These are phyloP conservation scores for Ceratocystis albifundus DNA, from an alignment of 2,329 filamentous ascomycete species.

Conservation along the genomic window DNA sequence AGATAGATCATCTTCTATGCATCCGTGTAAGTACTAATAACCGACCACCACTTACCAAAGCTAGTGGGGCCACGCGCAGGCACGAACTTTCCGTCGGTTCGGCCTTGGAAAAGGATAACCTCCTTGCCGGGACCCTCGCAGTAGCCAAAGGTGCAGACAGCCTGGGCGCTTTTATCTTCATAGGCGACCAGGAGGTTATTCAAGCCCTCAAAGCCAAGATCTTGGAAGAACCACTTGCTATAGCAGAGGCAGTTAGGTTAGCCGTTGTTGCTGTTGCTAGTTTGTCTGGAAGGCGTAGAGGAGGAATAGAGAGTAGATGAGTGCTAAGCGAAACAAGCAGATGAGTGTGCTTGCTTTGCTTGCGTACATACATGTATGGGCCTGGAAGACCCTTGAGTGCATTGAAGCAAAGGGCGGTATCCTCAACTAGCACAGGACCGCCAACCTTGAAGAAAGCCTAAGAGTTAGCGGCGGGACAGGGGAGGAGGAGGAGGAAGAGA, in stretches of 20 bases:
- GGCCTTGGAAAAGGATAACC: constrained; percentile 80
- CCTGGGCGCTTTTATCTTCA: constrained; percentile 79
- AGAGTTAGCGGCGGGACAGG: neutral
- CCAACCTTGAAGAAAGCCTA: constrained; percentile 44
- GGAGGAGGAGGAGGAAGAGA: no score
- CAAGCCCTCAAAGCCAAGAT: constrained; percentile 69
- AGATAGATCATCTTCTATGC: neutral
- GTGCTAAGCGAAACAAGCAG: no score
- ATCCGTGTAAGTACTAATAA: neutral
- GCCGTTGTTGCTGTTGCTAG: no score
- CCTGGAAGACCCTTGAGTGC: constrained; percentile 85
- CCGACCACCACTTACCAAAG: constrained; percentile 54
- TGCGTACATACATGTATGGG: constrained; percentile 98
- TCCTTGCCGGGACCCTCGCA: constrained; percentile 73
- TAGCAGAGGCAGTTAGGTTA: neutral
- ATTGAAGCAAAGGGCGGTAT: constrained; percentile 88
- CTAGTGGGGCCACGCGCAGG: constrained; percentile 63
- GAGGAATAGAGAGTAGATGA: no score
- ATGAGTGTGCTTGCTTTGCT: constrained; percentile 31
- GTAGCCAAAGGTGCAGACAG: constrained; percentile 93
- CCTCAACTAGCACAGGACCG: constrained; percentile 87
- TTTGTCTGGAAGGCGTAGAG: no score
- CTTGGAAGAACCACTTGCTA: constrained; percentile 88
- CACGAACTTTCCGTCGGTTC: constrained; percentile 77
- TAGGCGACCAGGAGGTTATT: constrained; percentile 86